Percentiles rank a stretch among this genome's conserved stretches.
These are phyloP conservation scores for Nyctanthes arbortristis DNA, from an alignment of 257 asterid species.

Conservation along the genomic window DNA sequence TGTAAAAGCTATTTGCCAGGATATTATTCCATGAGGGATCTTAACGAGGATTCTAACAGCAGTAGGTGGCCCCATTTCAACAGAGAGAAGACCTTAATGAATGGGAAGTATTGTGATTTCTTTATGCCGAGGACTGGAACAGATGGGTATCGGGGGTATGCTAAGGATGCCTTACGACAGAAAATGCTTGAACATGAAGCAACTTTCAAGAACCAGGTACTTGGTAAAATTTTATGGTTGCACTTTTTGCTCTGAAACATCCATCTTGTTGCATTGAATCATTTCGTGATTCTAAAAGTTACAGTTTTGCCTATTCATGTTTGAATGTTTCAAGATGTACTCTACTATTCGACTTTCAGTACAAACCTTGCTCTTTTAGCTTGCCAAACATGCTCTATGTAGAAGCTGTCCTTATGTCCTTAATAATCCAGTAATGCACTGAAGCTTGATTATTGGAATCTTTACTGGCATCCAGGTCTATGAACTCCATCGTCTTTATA, in stretches of 20 bases:
- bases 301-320: slow-evolving; percentile 61
- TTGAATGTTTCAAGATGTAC: slow-evolving; percentile 8
- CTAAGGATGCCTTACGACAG: slow-evolving; percentile 75
- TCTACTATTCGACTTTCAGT: background rate
- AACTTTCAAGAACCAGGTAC: slow-evolving; percentile 78
- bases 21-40: slow-evolving; percentile 82
- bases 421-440: slow-evolving; percentile 4
- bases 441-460: slow-evolving; percentile 20
- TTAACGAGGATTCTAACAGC: slow-evolving; percentile 83
- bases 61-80: slow-evolving; percentile 73
- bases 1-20: slow-evolving; percentile 72
- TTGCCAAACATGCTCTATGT: background rate
- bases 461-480: slow-evolving; percentile 46
- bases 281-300: slow-evolving; percentile 85
- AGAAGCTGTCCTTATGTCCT: slow-evolving; percentile 1
- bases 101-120: slow-evolving; percentile 65
- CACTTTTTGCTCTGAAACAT: background rate
- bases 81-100: slow-evolving; percentile 53
- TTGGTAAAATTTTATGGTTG: slow-evolving; percentile 13
- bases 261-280: background rate
- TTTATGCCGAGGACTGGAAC: slow-evolving; percentile 41
- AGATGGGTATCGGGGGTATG: slow-evolving; percentile 56
- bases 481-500: slow-evolving; percentile 88
- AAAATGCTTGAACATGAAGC: slow-evolving; percentile 94
- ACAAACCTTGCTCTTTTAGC: background rate